Conservation (phyloP, 345 rosid genomes). For the Jatropha curcas region DNA sequence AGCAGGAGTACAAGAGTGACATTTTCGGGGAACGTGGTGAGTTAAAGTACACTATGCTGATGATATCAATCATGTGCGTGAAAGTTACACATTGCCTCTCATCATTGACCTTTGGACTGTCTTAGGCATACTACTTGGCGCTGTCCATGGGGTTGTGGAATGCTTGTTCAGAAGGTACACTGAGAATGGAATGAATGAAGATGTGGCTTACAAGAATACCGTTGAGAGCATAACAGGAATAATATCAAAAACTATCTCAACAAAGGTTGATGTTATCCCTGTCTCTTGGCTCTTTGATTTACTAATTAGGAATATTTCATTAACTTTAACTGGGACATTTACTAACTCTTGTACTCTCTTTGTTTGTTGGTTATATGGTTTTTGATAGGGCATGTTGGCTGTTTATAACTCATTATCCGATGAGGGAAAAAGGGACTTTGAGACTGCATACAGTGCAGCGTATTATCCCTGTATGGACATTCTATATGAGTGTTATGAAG, state of each 20-base stretch:
- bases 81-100: not conserved
- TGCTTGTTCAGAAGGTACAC: conserved; percentile 83
- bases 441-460: conserved; percentile 76
- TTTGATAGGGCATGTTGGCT: conserved; percentile 79
- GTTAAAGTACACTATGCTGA: conserved; percentile 6
- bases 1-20: conserved; percentile 94
- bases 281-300: not conserved
- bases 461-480: conserved; percentile 89
- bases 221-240: conserved; percentile 88
- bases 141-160: conserved; percentile 90
- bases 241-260: conserved; percentile 75
- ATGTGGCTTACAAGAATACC: conserved; percentile 78
- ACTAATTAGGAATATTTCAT: too few species aligned
- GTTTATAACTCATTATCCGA: conserved; percentile 77
- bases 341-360: not conserved
- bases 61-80: not conserved
- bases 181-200: conserved; percentile 79
- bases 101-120: not conserved
- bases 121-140: conserved; percentile 85
- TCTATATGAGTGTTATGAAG: conserved; percentile 85
- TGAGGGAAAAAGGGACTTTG: conserved; percentile 73
- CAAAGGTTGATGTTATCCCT: conserved; percentile 45
- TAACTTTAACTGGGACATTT: not conserved
- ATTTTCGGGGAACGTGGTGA: conserved; percentile 92
- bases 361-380: not conserved